phyloP scores from a whole-genome alignment of 495 filamentous ascomycete species.

The Hypomontagnella monticulosa region DNA sequence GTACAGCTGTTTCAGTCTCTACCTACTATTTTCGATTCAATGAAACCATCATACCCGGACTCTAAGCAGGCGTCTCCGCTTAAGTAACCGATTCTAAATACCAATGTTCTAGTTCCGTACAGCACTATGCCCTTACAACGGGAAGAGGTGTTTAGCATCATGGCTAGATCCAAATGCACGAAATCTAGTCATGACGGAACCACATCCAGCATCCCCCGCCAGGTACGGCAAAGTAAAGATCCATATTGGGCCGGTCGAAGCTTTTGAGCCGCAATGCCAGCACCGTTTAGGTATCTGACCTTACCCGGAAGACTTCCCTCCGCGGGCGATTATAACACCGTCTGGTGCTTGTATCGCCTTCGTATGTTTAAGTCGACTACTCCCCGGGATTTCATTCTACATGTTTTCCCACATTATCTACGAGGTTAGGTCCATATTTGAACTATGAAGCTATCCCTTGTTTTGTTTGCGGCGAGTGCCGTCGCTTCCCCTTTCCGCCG shows the following conservation, averaged over 20 bases:
- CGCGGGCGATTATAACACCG: constrained; percentile 40
- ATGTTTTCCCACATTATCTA: background rate
- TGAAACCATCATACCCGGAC: too few relatives aligned
- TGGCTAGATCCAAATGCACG: background rate
- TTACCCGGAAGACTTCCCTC: constrained; percentile 34
- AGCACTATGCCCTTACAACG: background rate
- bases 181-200: background rate
- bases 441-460: constrained; percentile 19
- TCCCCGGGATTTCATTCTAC: background rate
- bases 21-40: too few relatives aligned
- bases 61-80: too few relatives aligned
- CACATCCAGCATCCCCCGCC: background rate
- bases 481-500: constrained; percentile 24
- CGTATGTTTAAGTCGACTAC: constrained; percentile 5
- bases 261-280: constrained; percentile 10
- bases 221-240: constrained; percentile 13
- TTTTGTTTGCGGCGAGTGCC: constrained; percentile 11
- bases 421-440: background rate
- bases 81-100: too few relatives aligned
- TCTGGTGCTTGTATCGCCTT: background rate
- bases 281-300: constrained; percentile 18
- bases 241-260: background rate
- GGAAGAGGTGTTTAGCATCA: background rate
- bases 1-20: too few relatives aligned
- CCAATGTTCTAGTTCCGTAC: too few relatives aligned